These are phyloP conservation scores for Salvia sclarea DNA, from an alignment of 305 asterid genomes.

Conservation along the genomic window DNA sequence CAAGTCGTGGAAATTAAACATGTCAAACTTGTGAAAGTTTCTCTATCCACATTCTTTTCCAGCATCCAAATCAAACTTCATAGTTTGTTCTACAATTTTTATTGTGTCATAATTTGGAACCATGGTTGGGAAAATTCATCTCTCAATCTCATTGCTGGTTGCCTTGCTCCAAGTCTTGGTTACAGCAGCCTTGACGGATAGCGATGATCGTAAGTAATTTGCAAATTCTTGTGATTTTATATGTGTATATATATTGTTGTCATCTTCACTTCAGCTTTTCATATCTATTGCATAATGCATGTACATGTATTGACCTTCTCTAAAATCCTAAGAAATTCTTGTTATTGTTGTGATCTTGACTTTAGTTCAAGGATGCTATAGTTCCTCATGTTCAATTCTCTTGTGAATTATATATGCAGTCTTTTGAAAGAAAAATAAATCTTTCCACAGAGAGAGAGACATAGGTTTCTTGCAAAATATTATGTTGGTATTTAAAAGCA, in stretches of 20 bases:
- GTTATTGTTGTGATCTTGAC: background rate
- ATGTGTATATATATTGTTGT: background rate
- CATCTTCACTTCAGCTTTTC: background rate
- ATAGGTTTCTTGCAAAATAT: background rate
- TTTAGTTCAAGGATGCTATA: background rate
- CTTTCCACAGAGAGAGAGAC: background rate
- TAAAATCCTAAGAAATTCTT: background rate
- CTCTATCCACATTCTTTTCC: background rate
- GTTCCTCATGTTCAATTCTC: background rate
- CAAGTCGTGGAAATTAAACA: background rate
- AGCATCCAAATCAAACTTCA: slow-evolving; percentile 11
- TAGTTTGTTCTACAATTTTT: background rate
- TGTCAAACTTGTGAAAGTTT: slow-evolving; percentile 18
- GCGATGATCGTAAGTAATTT: slow-evolving; percentile 55
- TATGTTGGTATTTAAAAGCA: background rate
- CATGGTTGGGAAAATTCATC: slow-evolving; percentile 38
- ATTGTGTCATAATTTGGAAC: slow-evolving; percentile 10
- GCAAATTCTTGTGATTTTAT: background rate
- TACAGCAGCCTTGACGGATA: slow-evolving; percentile 46
- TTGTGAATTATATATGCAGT: background rate
- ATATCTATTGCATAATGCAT: background rate
- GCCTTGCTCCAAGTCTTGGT: slow-evolving; percentile 39
- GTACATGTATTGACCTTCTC: background rate
- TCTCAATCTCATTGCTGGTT: slow-evolving; percentile 40
- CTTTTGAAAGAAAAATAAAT: too few relatives aligned